phyloP scores from a whole-genome alignment of 2,329 filamentous ascomycete species.

The Cladosporium austrohemisphaericum region DNA sequence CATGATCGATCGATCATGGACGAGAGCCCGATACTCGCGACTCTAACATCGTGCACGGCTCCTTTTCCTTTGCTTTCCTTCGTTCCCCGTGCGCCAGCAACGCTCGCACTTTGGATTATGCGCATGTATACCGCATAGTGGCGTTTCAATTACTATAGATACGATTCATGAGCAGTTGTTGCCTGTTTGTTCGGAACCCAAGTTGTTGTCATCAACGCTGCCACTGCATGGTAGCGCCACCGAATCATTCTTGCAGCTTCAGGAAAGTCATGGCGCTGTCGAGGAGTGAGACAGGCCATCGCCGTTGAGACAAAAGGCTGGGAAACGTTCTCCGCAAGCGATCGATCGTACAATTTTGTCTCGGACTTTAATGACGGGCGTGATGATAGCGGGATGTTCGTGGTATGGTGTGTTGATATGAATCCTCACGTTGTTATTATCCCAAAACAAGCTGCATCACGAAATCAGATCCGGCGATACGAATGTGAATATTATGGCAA shows the following conservation, averaged over 20 bases:
- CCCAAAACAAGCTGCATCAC: no score
- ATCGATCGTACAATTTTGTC: conserved; percentile 5
- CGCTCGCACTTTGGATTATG: not conserved
- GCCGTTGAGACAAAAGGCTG: not conserved
- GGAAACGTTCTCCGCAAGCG: not conserved
- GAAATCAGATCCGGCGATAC: no score
- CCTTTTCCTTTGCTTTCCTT: not conserved
- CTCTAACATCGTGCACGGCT: not conserved
- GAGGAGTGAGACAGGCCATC: conserved; percentile 4
- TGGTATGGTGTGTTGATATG: no score
- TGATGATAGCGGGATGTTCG: not conserved
- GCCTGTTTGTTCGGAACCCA: no score
- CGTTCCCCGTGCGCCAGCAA: not conserved
- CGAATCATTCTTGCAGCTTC: conserved; percentile 13
- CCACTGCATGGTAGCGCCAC: not conserved
- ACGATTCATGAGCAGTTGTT: no score
- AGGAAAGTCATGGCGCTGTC: not conserved
- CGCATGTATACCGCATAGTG: no score
- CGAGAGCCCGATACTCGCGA: no score
- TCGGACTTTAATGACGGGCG: conserved; percentile 1
- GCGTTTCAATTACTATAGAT: no score
- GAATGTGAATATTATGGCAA: no score
- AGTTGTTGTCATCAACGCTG: no score
- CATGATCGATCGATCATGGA: not conserved
- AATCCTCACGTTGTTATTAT: no score